Base-by-base conservation (phyloP, 106 monocot genomes). In the Ottelia alismoides region DNA sequence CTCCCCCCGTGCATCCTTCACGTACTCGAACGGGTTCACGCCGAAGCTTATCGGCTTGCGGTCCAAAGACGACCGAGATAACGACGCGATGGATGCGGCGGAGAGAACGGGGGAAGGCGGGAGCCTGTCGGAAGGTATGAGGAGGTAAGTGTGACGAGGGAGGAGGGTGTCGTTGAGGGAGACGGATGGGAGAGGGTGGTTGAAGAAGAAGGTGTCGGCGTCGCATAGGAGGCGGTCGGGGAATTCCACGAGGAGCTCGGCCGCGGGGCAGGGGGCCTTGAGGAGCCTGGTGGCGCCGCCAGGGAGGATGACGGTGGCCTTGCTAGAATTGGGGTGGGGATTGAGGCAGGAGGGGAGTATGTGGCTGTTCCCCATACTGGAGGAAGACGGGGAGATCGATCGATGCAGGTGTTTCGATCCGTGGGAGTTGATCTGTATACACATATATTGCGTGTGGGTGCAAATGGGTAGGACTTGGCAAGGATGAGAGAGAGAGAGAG, bases 161-260 rank as follows among this genome's bases (percentile, higher is more conserved):
- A 6, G 10, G 7, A 65, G 55, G 23, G 46, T 46, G 16, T 65
- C 65, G 45, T n/a, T 10, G 28, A 55, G 20, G n/a, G 40, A 27
- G 2, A 65, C 27, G 2, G 27, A 17, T 11, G 65, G 65, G n/a
- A 65, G 18, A 10, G 54, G 65, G 2, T 20, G 65, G 45, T 55
- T 55, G 55, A 65, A 55, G 45, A 18, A 55, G 65, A 65, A 65
- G 27, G 45, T 40, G 19, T 55, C 55, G 16, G 55, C 40, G 28
- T 29, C 27, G 45, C 65, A 65, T 28, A 65, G 31, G 1, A 65
- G 16, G 20, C 27, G 65, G 27, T 65, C 55, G 2, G 65, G 54
- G 25, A 45, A 65, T 55, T 65, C 27, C 3, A 55, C 51, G 28
- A 55, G n/a, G 40, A 65, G 23, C 16, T 6, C 10, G 14, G 46